Evolutionary conservation across 352 stramenopile genomes (phyloP).

Genomic region (Globisporangium nunn): DNA sequence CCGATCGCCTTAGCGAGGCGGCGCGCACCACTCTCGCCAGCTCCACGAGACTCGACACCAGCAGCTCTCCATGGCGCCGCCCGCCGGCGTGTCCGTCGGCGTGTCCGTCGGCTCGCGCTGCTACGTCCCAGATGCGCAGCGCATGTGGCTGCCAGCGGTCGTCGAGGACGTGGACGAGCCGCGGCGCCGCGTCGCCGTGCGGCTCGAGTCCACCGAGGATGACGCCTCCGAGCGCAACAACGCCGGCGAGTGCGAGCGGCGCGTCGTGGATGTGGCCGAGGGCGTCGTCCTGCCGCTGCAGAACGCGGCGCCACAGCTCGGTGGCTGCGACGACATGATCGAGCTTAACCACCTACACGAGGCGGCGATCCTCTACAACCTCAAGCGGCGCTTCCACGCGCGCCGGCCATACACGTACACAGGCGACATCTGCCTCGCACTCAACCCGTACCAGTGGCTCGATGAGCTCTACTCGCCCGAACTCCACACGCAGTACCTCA

Average conservation of each 20-base stretch:
- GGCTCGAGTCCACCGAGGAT: constrained; percentile 28
- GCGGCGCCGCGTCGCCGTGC: constrained; percentile 31
- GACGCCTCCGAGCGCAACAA: constrained; percentile 17
- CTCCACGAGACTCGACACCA: too few relatives aligned
- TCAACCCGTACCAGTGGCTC: constrained; percentile 94
- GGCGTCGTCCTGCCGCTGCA: constrained; percentile 48
- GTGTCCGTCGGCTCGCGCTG: constrained; percentile 56
- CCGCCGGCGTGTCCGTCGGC: constrained; percentile 14
- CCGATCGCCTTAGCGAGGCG: not conserved
- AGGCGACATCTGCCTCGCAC: constrained; percentile 93
- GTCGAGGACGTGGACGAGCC: constrained; percentile 55
- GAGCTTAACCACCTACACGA: constrained; percentile 85
- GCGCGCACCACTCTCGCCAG: not conserved
- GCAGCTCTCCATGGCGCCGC: not conserved
- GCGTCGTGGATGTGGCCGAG: constrained; percentile 29
- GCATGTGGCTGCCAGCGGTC: constrained; percentile 66
- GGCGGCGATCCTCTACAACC: constrained; percentile 87
- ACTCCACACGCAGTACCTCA: constrained; percentile 61
- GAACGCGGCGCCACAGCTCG: constrained; percentile 22
- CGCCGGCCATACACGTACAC: constrained; percentile 93
- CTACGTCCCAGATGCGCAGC: constrained; percentile 61
- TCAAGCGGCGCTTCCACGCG: constrained; percentile 70
- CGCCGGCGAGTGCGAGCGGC: constrained; percentile 11
- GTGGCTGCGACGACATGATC: constrained; percentile 69
- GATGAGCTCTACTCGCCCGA: constrained; percentile 69